A percentile compares a stretch with the other conserved stretches of the same genome.
Evolutionary conservation across 163 green algal genomes (phyloP).

Genomic region (Chloroidium sp.): DNA sequence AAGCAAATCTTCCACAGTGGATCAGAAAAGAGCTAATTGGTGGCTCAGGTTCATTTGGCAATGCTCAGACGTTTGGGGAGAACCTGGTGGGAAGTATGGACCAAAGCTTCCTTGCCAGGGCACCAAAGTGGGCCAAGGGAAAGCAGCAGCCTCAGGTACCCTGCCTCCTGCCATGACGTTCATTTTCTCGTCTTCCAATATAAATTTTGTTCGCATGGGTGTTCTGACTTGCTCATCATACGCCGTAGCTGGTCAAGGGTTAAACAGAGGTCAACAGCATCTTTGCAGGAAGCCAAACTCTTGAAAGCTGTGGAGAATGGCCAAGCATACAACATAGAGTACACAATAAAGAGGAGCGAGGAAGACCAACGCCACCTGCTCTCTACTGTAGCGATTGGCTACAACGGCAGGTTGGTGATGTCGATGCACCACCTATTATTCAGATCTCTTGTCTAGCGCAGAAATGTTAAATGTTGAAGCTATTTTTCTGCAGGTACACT

Average conservation of each 20-base stretch:
- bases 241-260: too few relatives aligned
- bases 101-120: slow-evolving; percentile 24
- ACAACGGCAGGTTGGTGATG: not conserved
- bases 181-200: too few relatives aligned
- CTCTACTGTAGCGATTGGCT: not conserved
- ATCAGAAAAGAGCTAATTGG: not conserved
- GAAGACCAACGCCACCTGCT: not conserved
- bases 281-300: not conserved
- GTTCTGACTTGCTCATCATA: not conserved
- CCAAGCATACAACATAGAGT: not conserved
- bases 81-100: slow-evolving; percentile 44
- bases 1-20: not conserved
- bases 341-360: not conserved
- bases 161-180: too few relatives aligned
- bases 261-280: too few relatives aligned
- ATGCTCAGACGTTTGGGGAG: slow-evolving; percentile 32
- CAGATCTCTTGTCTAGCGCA: not conserved
- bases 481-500: not conserved
- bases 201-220: not conserved
- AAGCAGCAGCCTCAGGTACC: not conserved
- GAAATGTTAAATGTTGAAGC: not conserved
- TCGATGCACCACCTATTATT: not conserved
- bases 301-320: not conserved
- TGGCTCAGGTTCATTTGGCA: slow-evolving; percentile 33
- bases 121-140: not conserved